Percentiles rank a stretch among this genome's conserved stretches.
Conservation (phyloP, 768 basidiomycete genomes). For the Termitomyces sp. region DNA sequence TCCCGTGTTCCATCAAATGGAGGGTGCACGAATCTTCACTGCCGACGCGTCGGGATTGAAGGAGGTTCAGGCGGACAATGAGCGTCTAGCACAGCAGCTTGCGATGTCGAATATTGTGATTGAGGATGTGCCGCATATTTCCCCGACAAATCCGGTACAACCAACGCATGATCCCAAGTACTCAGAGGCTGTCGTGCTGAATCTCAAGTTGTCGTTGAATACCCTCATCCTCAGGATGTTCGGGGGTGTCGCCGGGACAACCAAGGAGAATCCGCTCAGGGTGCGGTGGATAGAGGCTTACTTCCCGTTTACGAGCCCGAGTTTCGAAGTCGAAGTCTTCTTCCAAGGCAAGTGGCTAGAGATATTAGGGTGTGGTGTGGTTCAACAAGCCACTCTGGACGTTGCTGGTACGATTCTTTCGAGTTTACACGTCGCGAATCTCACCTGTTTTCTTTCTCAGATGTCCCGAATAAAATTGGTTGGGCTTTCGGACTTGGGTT, state of each 20-base stretch:
- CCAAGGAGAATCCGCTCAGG: conserved; percentile 62
- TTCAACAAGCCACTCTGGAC: conserved; percentile 83
- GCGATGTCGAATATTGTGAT: conserved; percentile 75
- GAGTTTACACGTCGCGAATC: not conserved
- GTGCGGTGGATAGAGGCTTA: conserved; percentile 98
- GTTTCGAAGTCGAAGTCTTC: conserved; percentile 97
- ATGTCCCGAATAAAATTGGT: conserved; percentile 76
- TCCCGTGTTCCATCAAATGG: conserved; percentile 98
- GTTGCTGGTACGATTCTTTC: conserved; percentile 61
- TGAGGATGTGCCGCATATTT: conserved; percentile 76
- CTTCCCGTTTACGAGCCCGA: conserved; percentile 97
- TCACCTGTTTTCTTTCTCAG: conserved; percentile 27
- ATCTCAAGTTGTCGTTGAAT: conserved; percentile 89
- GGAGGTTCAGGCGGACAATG: conserved; percentile 70
- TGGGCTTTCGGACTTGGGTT: conserved; percentile 99
- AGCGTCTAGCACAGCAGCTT: conserved; percentile 50
- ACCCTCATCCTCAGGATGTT: conserved; percentile 80
- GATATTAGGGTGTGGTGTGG: conserved; percentile 90
- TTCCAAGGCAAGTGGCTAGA: conserved; percentile 97
- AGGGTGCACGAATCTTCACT: conserved; percentile 82
- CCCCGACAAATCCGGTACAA: conserved; percentile 77
- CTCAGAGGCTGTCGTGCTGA: conserved; percentile 69
- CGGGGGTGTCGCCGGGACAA: conserved; percentile 47
- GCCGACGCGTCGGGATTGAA: conserved; percentile 50
- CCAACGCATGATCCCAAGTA: conserved; percentile 66